A percentile compares a stretch with the other conserved stretches of the same genome.
phyloP scores from a whole-genome alignment of 2,329 filamentous ascomycete species.

The Dactylellina drechsleri region DNA sequence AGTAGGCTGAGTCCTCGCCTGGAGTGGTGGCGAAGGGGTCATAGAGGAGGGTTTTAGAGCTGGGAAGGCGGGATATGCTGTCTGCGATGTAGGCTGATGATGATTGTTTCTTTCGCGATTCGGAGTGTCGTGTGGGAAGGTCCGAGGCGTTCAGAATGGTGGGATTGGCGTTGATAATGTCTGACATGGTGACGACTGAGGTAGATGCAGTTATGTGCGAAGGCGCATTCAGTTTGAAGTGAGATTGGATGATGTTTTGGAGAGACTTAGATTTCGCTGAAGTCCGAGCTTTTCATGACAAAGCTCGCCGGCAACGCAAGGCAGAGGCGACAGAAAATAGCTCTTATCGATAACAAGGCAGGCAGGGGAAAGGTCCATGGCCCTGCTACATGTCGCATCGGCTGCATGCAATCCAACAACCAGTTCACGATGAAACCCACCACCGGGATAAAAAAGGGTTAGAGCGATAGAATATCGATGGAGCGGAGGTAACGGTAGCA shows the following conservation, averaged over 20 bases:
- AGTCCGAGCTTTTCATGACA: background rate
- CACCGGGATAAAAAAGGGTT: no score
- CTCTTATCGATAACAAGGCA: slow-evolving; percentile 41
- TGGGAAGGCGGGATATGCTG: slow-evolving; percentile 54
- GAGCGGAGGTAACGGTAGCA: no score
- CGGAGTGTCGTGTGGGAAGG: slow-evolving; percentile 76
- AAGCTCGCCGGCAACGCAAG: no score
- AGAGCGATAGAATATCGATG: no score
- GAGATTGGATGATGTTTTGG: slow-evolving; percentile 10
- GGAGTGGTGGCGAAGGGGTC: slow-evolving; percentile 34
- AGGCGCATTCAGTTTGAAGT: background rate
- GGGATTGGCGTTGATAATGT: slow-evolving; percentile 83
- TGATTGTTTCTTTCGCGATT: slow-evolving; percentile 53
- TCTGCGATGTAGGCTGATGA: slow-evolving; percentile 60
- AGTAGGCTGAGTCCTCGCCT: slow-evolving; percentile 48
- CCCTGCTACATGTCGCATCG: no score
- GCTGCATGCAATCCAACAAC: no score
- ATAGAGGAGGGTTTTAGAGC: slow-evolving; percentile 39
- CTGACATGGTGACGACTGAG: slow-evolving; percentile 60
- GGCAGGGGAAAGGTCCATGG: background rate
- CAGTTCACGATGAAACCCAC: no score
- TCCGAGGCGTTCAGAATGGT: slow-evolving; percentile 89
- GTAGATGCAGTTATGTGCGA: background rate
- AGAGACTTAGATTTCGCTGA: background rate
- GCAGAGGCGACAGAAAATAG: no score